phyloP scores from a whole-genome alignment of 2,329 filamentous ascomycete genomes.

The Rhexocercosporidium sp. region DNA sequence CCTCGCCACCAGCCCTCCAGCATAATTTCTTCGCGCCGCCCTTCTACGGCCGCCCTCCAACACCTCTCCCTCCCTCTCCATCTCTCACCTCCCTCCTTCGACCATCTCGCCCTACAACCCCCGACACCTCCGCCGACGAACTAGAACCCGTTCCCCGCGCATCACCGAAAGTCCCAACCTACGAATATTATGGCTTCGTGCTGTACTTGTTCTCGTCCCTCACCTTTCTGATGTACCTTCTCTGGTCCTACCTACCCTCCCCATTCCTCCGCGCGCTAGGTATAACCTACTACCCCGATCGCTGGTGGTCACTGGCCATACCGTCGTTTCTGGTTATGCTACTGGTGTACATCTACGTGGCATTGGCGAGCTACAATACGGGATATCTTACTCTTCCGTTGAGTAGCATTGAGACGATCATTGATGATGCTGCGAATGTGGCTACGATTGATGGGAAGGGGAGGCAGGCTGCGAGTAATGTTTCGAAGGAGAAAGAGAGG shows the following conservation, averaged over 20 bases:
- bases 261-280: constrained; percentile 91
- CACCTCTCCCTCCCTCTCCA: constrained; percentile 88
- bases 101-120: constrained; percentile 89
- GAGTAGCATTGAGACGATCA: constrained; percentile 82
- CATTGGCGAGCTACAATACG: constrained; percentile 88
- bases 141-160: constrained; percentile 79
- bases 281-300: constrained; percentile 95
- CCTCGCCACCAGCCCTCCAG: constrained; percentile 45
- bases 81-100: constrained; percentile 90
- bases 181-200: constrained; percentile 99
- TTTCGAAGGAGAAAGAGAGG: constrained; percentile 44
- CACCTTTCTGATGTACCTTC: constrained; percentile 73
- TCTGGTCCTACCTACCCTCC: constrained; percentile 86
- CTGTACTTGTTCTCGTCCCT: constrained; percentile 89
- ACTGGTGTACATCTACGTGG: constrained; percentile 91
- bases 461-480: constrained; percentile 45
- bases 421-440: constrained; percentile 87
- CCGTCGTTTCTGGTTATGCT: constrained; percentile 89
- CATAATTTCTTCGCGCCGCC: constrained; percentile 71
- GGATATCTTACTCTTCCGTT: constrained; percentile 85
- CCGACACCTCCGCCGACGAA: constrained; percentile 89
- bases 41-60: constrained; percentile 97
- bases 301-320: constrained; percentile 96
- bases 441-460: constrained; percentile 80
- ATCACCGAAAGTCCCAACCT: constrained; percentile 93